Base-by-base conservation (phyloP, 1,284 basidiomycete genomes). In the Porogramme epimiltina region DNA sequence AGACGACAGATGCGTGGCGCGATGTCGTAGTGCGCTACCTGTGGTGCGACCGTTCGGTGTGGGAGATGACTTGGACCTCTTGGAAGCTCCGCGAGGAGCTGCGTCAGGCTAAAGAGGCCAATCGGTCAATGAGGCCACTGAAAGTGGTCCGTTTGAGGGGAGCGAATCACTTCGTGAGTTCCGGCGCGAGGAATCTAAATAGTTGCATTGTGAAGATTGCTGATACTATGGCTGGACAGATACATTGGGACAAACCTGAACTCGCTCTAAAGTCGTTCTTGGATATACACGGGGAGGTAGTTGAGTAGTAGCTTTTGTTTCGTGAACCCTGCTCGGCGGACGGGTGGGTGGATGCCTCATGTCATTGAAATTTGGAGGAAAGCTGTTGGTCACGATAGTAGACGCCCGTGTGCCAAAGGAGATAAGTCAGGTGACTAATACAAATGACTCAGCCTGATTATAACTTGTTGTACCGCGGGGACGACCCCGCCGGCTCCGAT, bases 181-280 rank as follows among this genome's bases (percentile, higher is more conserved):
- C 28, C 9, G 28, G 8, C 28, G 15, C 9, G 15, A 31, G 28
- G 15, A 8, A 31, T 31, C 28, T 15, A 8, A 15, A 31, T 8
- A 8, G 28, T 8, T 8, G 9, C 15, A 15, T 8, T 15, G 15
- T 31, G 28, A 8, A 31, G 34, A 16, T 16, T 10, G 8, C 13
- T 25, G n/a, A 25, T 19, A 15, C 9, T 6, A n/a, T n/a, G n/a
- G n/a, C 13, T 24, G 2, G 1, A 24, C 34, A 65, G 62, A 43
- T 58, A 10, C 64, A 65, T 15, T 65, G 60, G 59, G 64, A 65
- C 33, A 51, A 60, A 4, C 62, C 64, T 1, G 61, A 64, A 44
- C 54, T 51, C 4, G 31, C 51, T 1, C 34, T 55, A 3, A 33
- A 11, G 15, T 54, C 57, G 6, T 47, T 55, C 23, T 47, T 55